phyloP scores from a whole-genome alignment of 306 rosid species.

The Inga laurina region DNA sequence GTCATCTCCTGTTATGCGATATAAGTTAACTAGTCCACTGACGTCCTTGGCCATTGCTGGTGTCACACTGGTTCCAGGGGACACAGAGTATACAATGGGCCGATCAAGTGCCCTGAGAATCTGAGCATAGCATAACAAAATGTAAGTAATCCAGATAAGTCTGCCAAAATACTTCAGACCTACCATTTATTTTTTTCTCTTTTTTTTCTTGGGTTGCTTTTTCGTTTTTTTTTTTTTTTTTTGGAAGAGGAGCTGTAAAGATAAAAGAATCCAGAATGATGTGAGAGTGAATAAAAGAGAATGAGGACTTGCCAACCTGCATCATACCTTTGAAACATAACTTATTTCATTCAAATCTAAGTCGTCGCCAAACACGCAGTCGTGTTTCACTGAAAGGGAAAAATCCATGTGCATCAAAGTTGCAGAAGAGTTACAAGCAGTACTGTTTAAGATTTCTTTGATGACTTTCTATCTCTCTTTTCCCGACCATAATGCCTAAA shows the following conservation, averaged over 20 bases:
- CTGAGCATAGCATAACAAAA: slow-evolving; percentile 43
- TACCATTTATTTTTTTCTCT: neutral
- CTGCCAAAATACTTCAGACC: slow-evolving; percentile 7
- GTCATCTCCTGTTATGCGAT: slow-evolving; percentile 91
- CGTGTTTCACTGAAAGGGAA: slow-evolving; percentile 78
- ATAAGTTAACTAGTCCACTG: slow-evolving; percentile 77
- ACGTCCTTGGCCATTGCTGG: slow-evolving; percentile 80
- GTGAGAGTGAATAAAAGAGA: neutral
- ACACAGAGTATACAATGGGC: slow-evolving; percentile 78
- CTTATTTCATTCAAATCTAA: slow-evolving; percentile 80
- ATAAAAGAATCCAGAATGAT: neutral
- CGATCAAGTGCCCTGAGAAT: slow-evolving; percentile 68
- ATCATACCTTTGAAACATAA: slow-evolving; percentile 70
- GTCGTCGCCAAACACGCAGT: slow-evolving; percentile 95
- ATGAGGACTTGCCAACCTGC: slow-evolving; percentile 3
- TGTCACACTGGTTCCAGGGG: slow-evolving; percentile 90
- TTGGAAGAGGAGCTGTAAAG: neutral
- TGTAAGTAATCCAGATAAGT: slow-evolving; percentile 7
- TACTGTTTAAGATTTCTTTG: slow-evolving; percentile 11
- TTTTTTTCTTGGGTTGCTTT: neutral
- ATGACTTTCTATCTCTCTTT: neutral
- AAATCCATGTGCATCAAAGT: slow-evolving; percentile 39
- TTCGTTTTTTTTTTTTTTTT: neutral
- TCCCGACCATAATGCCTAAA: neutral
- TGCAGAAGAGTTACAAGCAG: slow-evolving; percentile 7